Evolutionary conservation across 2,329 filamentous ascomycete species (phyloP).

Genomic region (Pleurostoma richardsiae): DNA sequence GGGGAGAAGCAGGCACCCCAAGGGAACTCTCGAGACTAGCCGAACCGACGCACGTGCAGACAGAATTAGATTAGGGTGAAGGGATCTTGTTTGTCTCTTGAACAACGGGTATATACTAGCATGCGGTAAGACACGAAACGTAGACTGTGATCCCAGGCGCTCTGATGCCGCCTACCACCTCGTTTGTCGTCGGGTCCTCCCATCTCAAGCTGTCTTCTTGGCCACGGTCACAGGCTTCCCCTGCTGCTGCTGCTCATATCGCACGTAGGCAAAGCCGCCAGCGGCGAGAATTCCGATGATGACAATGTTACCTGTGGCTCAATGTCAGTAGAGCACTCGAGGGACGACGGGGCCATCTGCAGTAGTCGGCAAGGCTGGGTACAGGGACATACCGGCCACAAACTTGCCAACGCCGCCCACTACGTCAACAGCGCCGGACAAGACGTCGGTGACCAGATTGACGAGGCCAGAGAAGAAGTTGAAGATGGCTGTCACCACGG

Average conservation of each 20-base stretch:
- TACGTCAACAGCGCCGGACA: slow-evolving; percentile 28
- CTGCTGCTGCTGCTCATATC: slow-evolving; percentile 21
- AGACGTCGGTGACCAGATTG: slow-evolving; percentile 26
- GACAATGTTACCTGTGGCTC: slow-evolving; percentile 26
- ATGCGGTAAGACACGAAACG: too few relatives aligned
- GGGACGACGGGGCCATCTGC: too few relatives aligned
- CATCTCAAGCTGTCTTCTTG: slow-evolving; percentile 6
- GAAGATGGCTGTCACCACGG: slow-evolving; percentile 24
- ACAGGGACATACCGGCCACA: slow-evolving; percentile 24
- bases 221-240: slow-evolving; percentile 9
- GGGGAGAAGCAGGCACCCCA: too few relatives aligned
- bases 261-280: slow-evolving; percentile 23
- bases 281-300: slow-evolving; percentile 25
- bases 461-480: slow-evolving; percentile 30
- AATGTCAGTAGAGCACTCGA: neutral
- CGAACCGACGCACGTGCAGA: too few relatives aligned
- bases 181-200: too few relatives aligned
- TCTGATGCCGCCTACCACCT: too few relatives aligned
- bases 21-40: too few relatives aligned
- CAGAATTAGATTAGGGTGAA: too few relatives aligned
- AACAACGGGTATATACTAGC: too few relatives aligned
- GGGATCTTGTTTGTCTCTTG: too few relatives aligned
- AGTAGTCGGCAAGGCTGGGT: neutral
- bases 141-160: too few relatives aligned
- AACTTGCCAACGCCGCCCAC: slow-evolving; percentile 33